Conservation (phyloP, 345 rosid species). For the Populus euphratica region DNA sequence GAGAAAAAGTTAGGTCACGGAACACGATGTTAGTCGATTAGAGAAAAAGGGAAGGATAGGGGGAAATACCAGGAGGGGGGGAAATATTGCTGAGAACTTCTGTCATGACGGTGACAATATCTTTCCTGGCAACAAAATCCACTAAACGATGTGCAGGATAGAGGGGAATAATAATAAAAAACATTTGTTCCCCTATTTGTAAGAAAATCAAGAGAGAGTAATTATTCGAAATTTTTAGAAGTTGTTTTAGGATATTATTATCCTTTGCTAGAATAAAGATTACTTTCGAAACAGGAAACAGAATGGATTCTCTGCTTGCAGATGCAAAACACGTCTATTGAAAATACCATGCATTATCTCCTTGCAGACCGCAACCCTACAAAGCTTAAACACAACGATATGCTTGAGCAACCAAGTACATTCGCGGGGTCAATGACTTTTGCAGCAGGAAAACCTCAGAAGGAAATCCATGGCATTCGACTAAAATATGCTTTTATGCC, state of each 20-base stretch:
- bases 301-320: constrained; percentile 24
- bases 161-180: neutral
- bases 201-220: neutral
- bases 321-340: neutral
- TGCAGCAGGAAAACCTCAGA: neutral
- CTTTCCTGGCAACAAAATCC: neutral
- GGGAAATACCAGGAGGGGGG: neutral
- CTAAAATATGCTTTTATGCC: neutral
- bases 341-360: neutral
- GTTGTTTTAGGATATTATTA: neutral
- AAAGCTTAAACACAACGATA: neutral
- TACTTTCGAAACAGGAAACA: neutral
- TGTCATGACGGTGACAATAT: neutral
- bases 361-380: neutral
- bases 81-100: neutral
- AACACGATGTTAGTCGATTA: neutral
- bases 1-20: neutral
- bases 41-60: neutral
- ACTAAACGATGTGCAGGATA: neutral
- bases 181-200: constrained; percentile 1
- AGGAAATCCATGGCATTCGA: neutral
- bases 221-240: constrained; percentile 10
- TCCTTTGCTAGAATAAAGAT: constrained; percentile 15
- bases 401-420: neutral
- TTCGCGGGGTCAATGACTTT: neutral